Evolutionary conservation across 495 filamentous ascomycete genomes (phyloP).

Genomic region (Podospora conica): DNA sequence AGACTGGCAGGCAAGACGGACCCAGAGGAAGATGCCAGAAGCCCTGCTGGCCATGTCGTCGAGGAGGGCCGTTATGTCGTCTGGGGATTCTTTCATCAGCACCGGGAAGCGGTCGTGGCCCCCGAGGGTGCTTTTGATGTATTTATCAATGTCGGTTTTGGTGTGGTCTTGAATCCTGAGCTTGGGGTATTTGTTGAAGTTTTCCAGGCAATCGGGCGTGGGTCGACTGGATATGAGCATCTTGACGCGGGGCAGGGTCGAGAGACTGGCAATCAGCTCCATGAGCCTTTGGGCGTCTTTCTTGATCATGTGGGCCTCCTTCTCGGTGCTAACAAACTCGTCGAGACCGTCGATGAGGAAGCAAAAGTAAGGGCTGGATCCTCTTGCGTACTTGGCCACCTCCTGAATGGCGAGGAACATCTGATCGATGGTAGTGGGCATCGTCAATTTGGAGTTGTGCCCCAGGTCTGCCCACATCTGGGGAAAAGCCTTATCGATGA

Average conservation of each 20-base stretch:
- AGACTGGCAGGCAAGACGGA: neutral
- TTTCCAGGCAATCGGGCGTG: neutral
- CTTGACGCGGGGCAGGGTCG: neutral
- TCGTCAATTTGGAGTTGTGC: neutral
- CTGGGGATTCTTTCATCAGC: neutral
- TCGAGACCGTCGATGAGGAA: conserved; percentile 33
- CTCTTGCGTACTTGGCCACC: neutral
- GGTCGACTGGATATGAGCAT: neutral
- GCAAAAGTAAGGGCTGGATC: conserved; percentile 7
- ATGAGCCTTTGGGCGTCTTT: neutral
- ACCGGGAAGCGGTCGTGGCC: neutral
- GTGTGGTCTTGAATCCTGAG: neutral
- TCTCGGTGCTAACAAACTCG: conserved; percentile 18
- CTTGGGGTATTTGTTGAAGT: neutral
- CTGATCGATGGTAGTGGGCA: neutral
- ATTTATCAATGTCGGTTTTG: neutral
- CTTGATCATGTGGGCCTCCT: neutral
- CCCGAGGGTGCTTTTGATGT: neutral
- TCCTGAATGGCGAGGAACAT: neutral
- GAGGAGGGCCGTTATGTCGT: neutral
- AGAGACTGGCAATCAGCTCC: neutral
- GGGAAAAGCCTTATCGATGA: neutral
- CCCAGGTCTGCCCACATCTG: neutral
- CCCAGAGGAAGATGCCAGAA: conserved; percentile 8
- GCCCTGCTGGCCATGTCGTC: neutral